Base-by-base conservation (phyloP, 257 asterid species). In the Solanum peruvianum region DNA sequence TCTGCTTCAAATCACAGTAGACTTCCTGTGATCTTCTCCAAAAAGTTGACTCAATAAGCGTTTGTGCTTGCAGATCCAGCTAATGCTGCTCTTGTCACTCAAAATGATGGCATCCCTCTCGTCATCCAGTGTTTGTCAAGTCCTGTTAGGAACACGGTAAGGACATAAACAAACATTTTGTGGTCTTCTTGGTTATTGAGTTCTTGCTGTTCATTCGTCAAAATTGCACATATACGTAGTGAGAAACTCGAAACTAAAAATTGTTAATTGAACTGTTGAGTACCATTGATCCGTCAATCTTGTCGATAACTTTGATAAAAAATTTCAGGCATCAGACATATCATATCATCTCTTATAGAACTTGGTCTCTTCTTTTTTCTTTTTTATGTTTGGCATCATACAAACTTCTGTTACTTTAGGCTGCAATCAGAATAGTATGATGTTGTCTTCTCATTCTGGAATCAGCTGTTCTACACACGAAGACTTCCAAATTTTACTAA, bases 91-190 rank as follows among this genome's bases (percentile, higher is more conserved):
- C 95, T 94, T 82, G 85, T 94, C 87, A 83, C 90, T 90, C 95
- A 93, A 86, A 91, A 91, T 64, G 97, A 87, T 84, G 99, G 99
- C 71, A 89, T 95, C 87, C 96, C 99, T 84, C 96, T 94, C 42
- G 88, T 97, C 90, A 92, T 94, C 89, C 96, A 94, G 67, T 95
- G 99, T 90, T 91, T 97, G 87, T 97, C 98, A 33, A 97, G 98
- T 86, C 98, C 97, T 71, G 99, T 97, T 89, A 91, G 92, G 89
- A 95, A 92, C 94, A 97, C 98, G 93, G 98, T 97, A 94, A 92
- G 58, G 69, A 41, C 20, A 29, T 80, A 15, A 42, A 76, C 39
- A 77, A 44, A 44, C 84, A 25, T 11, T 78, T n/a, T 25, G 9
- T 78, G 62, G 84, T 77, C 5, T 77, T 42, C 39, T 25, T 76